Percentiles rank a stretch among this genome's conserved stretches.
Conservation (phyloP, 371 early-diverging fungal genomes). For the Cladochytrium tenue region DNA sequence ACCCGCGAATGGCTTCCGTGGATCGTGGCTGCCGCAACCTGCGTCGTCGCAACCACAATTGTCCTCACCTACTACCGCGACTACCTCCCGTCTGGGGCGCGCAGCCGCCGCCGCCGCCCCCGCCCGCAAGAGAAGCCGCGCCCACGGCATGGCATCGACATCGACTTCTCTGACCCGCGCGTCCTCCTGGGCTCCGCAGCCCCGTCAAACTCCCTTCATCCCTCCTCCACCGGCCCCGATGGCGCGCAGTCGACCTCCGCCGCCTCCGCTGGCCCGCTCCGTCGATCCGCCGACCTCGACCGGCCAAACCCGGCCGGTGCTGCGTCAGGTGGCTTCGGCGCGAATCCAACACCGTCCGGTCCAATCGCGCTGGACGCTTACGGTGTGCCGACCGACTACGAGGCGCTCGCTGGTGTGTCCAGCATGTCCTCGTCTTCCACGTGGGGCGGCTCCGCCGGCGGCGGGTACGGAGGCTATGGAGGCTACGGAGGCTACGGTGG, state of each 20-base stretch:
- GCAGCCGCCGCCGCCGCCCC: background rate
- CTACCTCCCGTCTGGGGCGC: background rate
- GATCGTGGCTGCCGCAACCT: background rate
- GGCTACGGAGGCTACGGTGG: too few relatives aligned
- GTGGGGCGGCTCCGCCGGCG: background rate
- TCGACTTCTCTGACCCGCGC: constrained; percentile 1
- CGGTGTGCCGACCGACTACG: background rate
- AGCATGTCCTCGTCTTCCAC: background rate
- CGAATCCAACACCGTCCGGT: too few relatives aligned
- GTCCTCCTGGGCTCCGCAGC: background rate
- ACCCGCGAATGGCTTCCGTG: background rate
- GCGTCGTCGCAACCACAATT: background rate
- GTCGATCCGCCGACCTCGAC: background rate
- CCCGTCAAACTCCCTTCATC: background rate
- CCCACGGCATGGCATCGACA: constrained; percentile 4
- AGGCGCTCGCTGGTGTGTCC: background rate
- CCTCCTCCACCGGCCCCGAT: background rate
- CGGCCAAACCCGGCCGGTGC: background rate
- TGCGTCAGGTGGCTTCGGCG: background rate
- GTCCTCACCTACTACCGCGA: background rate
- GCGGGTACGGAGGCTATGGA: too few relatives aligned
- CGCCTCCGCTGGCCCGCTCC: background rate
- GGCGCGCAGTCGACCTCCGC: background rate
- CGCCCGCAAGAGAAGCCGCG: background rate
- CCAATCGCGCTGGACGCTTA: background rate